These are phyloP conservation scores for Populus hybrid DNA, from an alignment of 441 rosid species.

Conservation along the genomic window DNA sequence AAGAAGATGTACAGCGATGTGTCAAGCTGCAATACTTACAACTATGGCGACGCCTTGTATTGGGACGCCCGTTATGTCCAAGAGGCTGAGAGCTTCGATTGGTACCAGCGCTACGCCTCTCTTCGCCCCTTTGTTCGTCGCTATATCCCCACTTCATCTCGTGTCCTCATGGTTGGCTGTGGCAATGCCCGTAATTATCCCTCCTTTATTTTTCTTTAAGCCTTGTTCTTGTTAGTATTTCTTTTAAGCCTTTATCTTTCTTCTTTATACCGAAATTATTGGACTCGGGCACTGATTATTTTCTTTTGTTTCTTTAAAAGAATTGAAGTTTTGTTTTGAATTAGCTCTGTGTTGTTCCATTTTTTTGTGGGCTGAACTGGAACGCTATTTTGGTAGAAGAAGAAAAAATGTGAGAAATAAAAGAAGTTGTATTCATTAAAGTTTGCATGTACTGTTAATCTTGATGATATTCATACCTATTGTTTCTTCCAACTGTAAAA, in stretches of 20 bases:
- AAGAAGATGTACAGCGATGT: conserved; percentile 58
- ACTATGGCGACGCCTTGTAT: conserved; percentile 81
- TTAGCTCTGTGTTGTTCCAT: background rate
- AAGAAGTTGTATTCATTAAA: background rate
- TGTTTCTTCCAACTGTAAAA: background rate
- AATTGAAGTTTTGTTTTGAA: background rate
- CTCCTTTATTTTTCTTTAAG: background rate
- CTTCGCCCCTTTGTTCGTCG: conserved; percentile 81
- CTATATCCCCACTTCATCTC: conserved; percentile 60
- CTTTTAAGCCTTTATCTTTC: background rate
- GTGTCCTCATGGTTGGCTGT: conserved; percentile 90
- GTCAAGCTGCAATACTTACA: conserved; percentile 76
- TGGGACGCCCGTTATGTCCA: conserved; percentile 87
- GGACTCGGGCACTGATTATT: background rate
- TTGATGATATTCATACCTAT: too few relatives aligned
- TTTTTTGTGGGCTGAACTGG: background rate
- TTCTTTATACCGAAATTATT: background rate
- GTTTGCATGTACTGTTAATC: background rate
- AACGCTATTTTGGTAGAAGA: background rate
- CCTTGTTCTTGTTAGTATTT: background rate
- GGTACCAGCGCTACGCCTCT: conserved; percentile 92
- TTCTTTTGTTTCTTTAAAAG: background rate
- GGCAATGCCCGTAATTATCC: conserved; percentile 79
- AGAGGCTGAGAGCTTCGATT: conserved; percentile 71
- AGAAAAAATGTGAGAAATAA: background rate